Conservation (phyloP, 805 yeast species). For the Kuraishia molischiana region DNA sequence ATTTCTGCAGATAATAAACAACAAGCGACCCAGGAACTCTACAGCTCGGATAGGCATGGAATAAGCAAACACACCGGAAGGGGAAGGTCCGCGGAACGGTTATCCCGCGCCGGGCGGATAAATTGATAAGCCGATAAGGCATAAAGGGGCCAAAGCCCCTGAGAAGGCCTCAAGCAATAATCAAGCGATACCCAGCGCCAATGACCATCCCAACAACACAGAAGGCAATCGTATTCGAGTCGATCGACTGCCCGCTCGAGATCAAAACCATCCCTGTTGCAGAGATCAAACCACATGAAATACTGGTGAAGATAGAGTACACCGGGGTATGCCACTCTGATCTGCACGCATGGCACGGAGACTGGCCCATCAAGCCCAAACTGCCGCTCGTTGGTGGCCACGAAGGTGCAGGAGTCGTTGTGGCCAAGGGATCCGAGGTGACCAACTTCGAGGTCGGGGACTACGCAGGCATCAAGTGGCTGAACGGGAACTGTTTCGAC, state of each 20-base stretch:
- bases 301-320: slow-evolving; percentile 73
- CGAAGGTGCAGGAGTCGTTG: slow-evolving; percentile 85
- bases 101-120: too few species aligned
- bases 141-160: too few species aligned
- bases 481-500: slow-evolving; percentile 64
- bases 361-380: slow-evolving; percentile 75
- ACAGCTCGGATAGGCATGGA: too few species aligned
- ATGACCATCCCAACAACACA: slow-evolving; percentile 47
- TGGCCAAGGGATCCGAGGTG: slow-evolving; percentile 64
- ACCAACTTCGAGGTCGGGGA: slow-evolving; percentile 70
- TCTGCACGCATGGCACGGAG: slow-evolving; percentile 90
- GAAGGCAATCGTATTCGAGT: slow-evolving; percentile 63
- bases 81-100: too few species aligned
- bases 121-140: too few species aligned
- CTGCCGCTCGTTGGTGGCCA: slow-evolving; percentile 81
- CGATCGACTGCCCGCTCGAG: slow-evolving; percentile 50
- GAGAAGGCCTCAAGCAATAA: too few species aligned
- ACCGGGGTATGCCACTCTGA: slow-evolving; percentile 94
- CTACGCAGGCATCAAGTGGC: slow-evolving; percentile 77
- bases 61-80: too few species aligned
- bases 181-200: too few species aligned
- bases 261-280: slow-evolving; percentile 78
- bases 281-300: slow-evolving; percentile 64
- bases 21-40: too few species aligned
- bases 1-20: too few species aligned